Conservation (phyloP, 2,329 filamentous ascomycete species). For the Corynespora cassiicola region DNA sequence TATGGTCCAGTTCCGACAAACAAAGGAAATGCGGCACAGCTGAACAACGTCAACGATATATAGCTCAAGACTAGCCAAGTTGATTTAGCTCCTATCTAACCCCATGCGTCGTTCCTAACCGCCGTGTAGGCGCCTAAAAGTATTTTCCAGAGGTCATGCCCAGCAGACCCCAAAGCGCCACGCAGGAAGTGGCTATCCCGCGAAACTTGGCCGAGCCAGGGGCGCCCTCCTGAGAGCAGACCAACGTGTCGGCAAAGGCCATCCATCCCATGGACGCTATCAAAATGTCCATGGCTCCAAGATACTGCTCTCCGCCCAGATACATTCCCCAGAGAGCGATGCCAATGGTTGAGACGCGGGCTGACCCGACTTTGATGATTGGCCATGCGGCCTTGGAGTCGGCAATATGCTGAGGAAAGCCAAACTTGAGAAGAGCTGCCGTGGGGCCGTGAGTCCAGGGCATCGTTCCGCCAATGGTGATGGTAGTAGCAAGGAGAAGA, state of each 20-base stretch:
- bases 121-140: too few relatives aligned
- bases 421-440: slow-evolving; percentile 16
- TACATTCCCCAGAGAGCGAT: slow-evolving; percentile 23
- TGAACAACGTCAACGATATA: too few relatives aligned
- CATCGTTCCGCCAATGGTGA: slow-evolving; percentile 20
- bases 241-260: slow-evolving; percentile 18
- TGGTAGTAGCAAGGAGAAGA: slow-evolving; percentile 25
- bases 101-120: too few relatives aligned
- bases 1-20: too few relatives aligned
- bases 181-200: slow-evolving; percentile 10
- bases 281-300: slow-evolving; percentile 24
- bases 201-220: slow-evolving; percentile 16
- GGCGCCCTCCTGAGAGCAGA: slow-evolving; percentile 18
- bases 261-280: slow-evolving; percentile 22
- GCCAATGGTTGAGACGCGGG: slow-evolving; percentile 22
- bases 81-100: too few relatives aligned
- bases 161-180: slow-evolving; percentile 23
- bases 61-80: too few relatives aligned
- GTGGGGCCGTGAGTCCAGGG: slow-evolving; percentile 17
- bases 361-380: slow-evolving; percentile 19
- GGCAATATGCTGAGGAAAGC: slow-evolving; percentile 16
- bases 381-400: slow-evolving; percentile 19
- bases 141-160: slow-evolving; percentile 26
- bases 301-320: slow-evolving; percentile 18
- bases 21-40: too few relatives aligned